These are phyloP conservation scores for Diospyros lotus DNA, from an alignment of 148 eudicot genomes.

Conservation along the genomic window DNA sequence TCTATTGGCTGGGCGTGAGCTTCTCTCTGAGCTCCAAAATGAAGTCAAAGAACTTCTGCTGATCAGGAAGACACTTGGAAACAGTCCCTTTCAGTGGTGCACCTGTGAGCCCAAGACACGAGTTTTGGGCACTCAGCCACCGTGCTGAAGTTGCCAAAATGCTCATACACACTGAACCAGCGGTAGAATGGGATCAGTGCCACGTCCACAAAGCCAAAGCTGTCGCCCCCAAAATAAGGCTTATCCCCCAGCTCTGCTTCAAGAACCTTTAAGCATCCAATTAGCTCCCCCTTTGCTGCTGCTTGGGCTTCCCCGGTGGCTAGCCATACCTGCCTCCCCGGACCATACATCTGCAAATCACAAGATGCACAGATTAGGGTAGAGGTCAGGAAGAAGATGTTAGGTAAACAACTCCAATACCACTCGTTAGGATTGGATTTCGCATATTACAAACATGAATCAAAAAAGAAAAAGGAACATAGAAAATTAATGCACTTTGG, in stretches of 20 bases:
- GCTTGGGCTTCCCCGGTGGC: conserved; percentile 38
- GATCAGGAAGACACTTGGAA: conserved; percentile 11
- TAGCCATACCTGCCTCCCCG: conserved; percentile 23
- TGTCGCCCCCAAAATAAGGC: conserved; percentile 40
- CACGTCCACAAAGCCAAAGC: conserved; percentile 39
- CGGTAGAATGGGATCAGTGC: conserved; percentile 28
- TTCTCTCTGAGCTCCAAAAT: no score
- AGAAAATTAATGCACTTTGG: no score
- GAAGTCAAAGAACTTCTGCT: no score
- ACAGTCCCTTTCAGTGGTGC: conserved; percentile 38
- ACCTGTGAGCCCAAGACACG: conserved; percentile 34
- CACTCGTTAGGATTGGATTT: no score
- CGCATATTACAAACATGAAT: no score
- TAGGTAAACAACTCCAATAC: no score
- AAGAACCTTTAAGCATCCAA: conserved; percentile 24
- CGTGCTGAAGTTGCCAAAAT: conserved; percentile 24
- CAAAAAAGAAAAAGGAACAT: no score
- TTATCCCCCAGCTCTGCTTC: conserved; percentile 38
- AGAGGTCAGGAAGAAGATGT: no score
- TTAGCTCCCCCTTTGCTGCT: conserved; percentile 19
- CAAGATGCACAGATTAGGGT: no score
- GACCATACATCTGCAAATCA: conserved; percentile 19
- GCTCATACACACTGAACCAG: conserved; percentile 36
- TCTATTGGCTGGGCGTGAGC: no score
- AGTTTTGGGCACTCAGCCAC: conserved; percentile 37